These are phyloP conservation scores for Sclerotinia minor DNA, from an alignment of 2,329 filamentous ascomycete species.

Conservation along the genomic window DNA sequence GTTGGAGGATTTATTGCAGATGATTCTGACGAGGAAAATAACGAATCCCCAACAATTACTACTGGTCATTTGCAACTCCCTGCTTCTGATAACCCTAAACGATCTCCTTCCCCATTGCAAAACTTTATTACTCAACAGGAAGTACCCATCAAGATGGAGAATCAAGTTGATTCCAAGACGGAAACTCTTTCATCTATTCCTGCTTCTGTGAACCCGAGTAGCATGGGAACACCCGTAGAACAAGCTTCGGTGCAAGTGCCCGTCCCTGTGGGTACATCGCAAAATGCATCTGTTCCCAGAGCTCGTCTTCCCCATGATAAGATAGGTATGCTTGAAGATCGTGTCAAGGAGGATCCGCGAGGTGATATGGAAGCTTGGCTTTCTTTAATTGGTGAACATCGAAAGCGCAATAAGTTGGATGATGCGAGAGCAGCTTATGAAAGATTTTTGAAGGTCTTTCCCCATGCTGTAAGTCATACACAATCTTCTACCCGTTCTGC, in stretches of 20 bases:
- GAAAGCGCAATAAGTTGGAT: slow-evolving; percentile 77
- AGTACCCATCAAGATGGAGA: slow-evolving; percentile 33
- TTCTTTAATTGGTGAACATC: slow-evolving; percentile 80
- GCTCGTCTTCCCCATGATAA: slow-evolving; percentile 43
- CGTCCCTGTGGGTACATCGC: slow-evolving; percentile 30
- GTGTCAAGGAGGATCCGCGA: slow-evolving; percentile 87
- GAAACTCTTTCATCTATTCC: slow-evolving; percentile 31
- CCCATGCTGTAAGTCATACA: slow-evolving; percentile 73
- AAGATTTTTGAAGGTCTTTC: slow-evolving; percentile 84
- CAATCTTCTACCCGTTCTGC: slow-evolving; percentile 22
- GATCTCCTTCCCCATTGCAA: slow-evolving; percentile 40
- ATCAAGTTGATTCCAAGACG: slow-evolving; percentile 39
- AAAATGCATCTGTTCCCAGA: slow-evolving; percentile 38
- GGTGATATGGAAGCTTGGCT: slow-evolving; percentile 94
- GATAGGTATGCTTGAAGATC: slow-evolving; percentile 67
- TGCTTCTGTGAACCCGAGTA: slow-evolving; percentile 36
- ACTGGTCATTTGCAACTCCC: slow-evolving; percentile 34
- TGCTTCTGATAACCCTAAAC: slow-evolving; percentile 36
- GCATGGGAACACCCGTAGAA: slow-evolving; percentile 31
- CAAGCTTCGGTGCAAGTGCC: slow-evolving; percentile 37
- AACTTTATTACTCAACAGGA: slow-evolving; percentile 37
- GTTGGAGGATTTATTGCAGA: slow-evolving; percentile 43
- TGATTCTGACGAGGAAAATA: slow-evolving; percentile 43
- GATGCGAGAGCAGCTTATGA: slow-evolving; percentile 79
- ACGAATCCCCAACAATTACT: slow-evolving; percentile 34